A percentile compares a stretch with the other conserved stretches of the same genome.
These are phyloP conservation scores for Stevia rebaudiana DNA, from an alignment of 140 eudicot species.

Conservation along the genomic window DNA sequence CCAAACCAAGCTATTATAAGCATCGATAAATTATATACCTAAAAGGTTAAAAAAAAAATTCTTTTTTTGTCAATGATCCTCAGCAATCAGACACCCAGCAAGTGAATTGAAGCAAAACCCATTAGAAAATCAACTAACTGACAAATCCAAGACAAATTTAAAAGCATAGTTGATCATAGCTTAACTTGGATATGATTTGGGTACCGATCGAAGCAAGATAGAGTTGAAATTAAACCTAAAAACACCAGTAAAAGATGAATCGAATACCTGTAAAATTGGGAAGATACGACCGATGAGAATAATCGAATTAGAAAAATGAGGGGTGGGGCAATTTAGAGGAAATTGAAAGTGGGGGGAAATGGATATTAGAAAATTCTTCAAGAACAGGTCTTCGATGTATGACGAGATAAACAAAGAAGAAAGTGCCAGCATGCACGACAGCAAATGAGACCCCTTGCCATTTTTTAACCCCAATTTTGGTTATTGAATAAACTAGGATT, in stretches of 20 bases:
- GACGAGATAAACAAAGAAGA: conserved; percentile 5
- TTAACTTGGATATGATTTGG: neutral
- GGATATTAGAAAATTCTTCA: conserved; percentile 2
- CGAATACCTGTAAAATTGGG: conserved; percentile 20
- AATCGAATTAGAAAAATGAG: neutral
- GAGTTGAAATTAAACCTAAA: conserved; percentile 9
- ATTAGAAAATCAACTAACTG: conserved; percentile 4
- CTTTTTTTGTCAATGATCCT: conserved; percentile 13
- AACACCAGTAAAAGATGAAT: conserved; percentile 3
- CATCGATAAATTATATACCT: neutral
- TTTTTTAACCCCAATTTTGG: too few species aligned
- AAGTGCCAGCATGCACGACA: neutral
- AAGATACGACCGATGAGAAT: conserved; percentile 26
- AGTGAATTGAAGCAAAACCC: conserved; percentile 20
- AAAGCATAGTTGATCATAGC: neutral
- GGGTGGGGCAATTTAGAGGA: conserved; percentile 2
- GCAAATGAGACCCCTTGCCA: too few species aligned
- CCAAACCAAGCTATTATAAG: conserved; percentile 11
- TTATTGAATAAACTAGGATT: too few species aligned
- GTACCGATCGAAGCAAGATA: conserved; percentile 2
- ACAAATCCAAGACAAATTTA: conserved; percentile 10
- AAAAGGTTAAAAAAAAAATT: neutral
- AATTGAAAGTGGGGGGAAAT: conserved; percentile 28
- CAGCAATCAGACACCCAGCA: conserved; percentile 11
- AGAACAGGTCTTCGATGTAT: conserved; percentile 28